A percentile compares a stretch with the other conserved stretches of the same genome.
These are phyloP conservation scores for Lathyrus aphaca DNA, from an alignment of 306 rosid species.

Conservation along the genomic window DNA sequence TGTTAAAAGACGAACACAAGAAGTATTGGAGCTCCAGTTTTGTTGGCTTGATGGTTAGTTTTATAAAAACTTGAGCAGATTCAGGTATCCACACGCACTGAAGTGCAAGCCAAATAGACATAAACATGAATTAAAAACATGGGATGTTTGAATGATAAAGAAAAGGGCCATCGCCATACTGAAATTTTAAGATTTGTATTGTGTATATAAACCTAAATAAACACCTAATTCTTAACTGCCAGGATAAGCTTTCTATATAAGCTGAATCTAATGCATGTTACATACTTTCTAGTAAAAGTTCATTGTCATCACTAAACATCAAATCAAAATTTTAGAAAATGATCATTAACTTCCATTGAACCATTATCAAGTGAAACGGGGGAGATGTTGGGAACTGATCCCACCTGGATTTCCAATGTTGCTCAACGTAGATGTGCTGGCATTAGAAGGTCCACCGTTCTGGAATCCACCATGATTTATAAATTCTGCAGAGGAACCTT, in stretches of 20 bases:
- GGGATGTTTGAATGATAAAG: conserved; percentile 8
- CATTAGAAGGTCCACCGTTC: conserved; percentile 26
- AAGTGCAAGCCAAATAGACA: not conserved
- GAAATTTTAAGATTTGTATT: conserved; percentile 23
- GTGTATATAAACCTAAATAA: conserved; percentile 21
- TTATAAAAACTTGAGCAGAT: not conserved
- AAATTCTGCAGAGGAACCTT: conserved; percentile 39
- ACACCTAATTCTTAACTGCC: conserved; percentile 13
- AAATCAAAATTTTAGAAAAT: not conserved
- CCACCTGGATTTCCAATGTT: conserved; percentile 29
- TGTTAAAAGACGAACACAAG: no score
- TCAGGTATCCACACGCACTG: not conserved
- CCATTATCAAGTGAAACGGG: conserved; percentile 30
- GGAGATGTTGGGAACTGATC: conserved; percentile 15
- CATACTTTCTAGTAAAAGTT: conserved; percentile 30
- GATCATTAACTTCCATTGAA: conserved; percentile 13
- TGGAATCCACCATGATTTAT: conserved; percentile 7
- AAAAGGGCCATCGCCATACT: not conserved
- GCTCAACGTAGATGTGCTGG: conserved; percentile 22
- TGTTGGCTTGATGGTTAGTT: not conserved
- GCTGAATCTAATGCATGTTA: not conserved
- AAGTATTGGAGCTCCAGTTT: no score
- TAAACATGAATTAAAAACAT: not conserved
- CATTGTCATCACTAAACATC: conserved; percentile 17
- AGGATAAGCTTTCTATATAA: conserved; percentile 29